Base-by-base conservation (phyloP, 192 early-diverging fungal genomes). In the Linnemannia elongata region DNA sequence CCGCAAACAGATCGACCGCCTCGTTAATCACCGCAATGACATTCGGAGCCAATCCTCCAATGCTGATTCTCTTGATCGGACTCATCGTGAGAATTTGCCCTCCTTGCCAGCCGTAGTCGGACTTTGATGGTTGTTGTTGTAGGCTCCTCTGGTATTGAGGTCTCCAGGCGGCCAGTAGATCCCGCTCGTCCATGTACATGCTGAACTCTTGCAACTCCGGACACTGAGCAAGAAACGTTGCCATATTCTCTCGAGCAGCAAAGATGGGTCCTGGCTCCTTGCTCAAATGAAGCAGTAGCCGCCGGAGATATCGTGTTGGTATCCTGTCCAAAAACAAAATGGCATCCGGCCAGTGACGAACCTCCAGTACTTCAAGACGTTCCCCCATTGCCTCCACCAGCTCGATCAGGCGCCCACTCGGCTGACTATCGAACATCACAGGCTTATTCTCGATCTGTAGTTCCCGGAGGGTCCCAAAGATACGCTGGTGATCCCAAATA, bases 381-480 rank as follows among this genome's bases (percentile, higher is more conserved):
- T 87, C 85, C 5, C 85, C 85, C 79, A 87, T 87, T 1, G 76
- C 85, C 76, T 87, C 85, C 22, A 87, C 80, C 4, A 87, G 74
- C 54, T 87, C 79, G 9, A 87, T 75, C 13, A 87, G 52, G 13
- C 66, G 70, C 18, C 7, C 22, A 8, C 42, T 39, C 24, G 76
- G 75, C 30, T 78, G 76, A 7, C 15, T 52, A 1, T 27, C 27
- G 0, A 38, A 18, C 15, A 20, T 7, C 0, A 87, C 76, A 18
- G 57, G 36, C 49, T 78, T 78, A 33, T 81, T 35, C 27, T 81
- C 85, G 22, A 87, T 87, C 69, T 81, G 77, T 1, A 87, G 76
- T 63, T 87, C 79, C 2, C 80, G 76, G 20, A 87, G 54, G 13
- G 80, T 87, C 27, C 85, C 85, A 42, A 75, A 81, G 10, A 75